These are phyloP conservation scores for Metschnikowia baotianmanensis DNA, from an alignment of 805 yeast genomes.

Conservation along the genomic window DNA sequence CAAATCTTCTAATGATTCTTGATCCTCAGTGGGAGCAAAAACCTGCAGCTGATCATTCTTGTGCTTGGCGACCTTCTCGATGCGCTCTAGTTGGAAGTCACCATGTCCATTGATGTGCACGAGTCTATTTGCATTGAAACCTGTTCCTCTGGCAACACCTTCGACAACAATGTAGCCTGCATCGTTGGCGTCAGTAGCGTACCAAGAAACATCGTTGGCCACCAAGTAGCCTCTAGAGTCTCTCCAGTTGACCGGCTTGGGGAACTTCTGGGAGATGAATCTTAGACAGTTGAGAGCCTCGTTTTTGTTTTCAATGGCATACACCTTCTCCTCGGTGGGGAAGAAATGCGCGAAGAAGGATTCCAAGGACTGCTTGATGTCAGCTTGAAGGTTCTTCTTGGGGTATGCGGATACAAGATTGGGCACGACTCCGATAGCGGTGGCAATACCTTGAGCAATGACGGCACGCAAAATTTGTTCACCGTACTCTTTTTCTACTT, in stretches of 20 bases:
- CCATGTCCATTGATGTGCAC: slow-evolving; percentile 90
- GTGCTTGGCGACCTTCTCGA: slow-evolving; percentile 48
- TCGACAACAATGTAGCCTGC: slow-evolving; percentile 55
- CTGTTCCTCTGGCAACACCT: slow-evolving; percentile 86
- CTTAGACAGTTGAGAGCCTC: slow-evolving; percentile 77
- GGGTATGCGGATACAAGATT: slow-evolving; percentile 66
- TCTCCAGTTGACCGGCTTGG: slow-evolving; percentile 86
- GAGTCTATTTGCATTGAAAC: slow-evolving; percentile 72
- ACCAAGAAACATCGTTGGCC: slow-evolving; percentile 59
- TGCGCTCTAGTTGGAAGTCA: slow-evolving; percentile 71
- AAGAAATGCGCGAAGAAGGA: slow-evolving; percentile 44
- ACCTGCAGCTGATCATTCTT: slow-evolving; percentile 24
- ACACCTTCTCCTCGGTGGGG: slow-evolving; percentile 74
- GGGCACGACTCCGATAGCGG: slow-evolving; percentile 74
- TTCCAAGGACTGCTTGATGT: slow-evolving; percentile 45
- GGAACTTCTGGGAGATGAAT: slow-evolving; percentile 78
- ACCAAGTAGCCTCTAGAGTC: slow-evolving; percentile 87
- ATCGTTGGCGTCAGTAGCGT: slow-evolving; percentile 19
- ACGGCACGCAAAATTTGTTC: slow-evolving; percentile 88
- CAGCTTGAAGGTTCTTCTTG: slow-evolving; percentile 73
- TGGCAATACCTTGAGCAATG: slow-evolving; percentile 88
- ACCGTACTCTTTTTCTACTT: slow-evolving; percentile 76
- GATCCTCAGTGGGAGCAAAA: slow-evolving; percentile 36
- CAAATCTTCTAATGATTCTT: slow-evolving; percentile 59
- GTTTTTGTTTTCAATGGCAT: slow-evolving; percentile 59